Evolutionary conservation across 106 monocot species (phyloP).

Genomic region (Dendrobium officinale): DNA sequence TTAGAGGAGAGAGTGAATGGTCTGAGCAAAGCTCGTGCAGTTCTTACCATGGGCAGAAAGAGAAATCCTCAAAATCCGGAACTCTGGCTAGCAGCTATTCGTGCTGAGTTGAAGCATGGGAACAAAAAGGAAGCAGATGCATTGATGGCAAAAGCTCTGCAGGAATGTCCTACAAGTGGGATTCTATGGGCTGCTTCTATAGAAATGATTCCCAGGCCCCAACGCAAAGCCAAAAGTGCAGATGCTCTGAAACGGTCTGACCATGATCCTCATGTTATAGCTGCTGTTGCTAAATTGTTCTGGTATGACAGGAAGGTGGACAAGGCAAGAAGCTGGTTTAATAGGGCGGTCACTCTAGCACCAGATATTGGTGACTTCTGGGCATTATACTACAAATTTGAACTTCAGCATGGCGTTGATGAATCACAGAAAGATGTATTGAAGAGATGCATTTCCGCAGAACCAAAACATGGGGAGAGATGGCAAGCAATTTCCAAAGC

Average conservation of each 20-base stretch:
- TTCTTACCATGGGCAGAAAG: conserved; percentile 79
- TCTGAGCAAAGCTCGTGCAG: conserved; percentile 81
- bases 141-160: conserved; percentile 90
- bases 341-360: conserved; percentile 80
- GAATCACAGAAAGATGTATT: conserved; percentile 83
- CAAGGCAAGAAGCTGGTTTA: conserved; percentile 89
- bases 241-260: conserved; percentile 85
- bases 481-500: conserved; percentile 85
- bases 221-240: conserved; percentile 69
- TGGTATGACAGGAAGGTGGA: conserved; percentile 96
- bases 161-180: conserved; percentile 89
- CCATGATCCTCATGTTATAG: conserved; percentile 88
- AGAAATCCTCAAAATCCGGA: conserved; percentile 81
- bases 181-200: conserved; percentile 90
- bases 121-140: conserved; percentile 80
- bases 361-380: conserved; percentile 97
- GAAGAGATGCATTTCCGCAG: conserved; percentile 72
- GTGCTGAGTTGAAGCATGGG: conserved; percentile 82
- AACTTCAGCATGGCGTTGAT: conserved; percentile 85
- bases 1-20: conserved; percentile 80
- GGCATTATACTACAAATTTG: conserved; percentile 90
- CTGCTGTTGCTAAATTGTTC: conserved; percentile 82
- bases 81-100: conserved; percentile 89
- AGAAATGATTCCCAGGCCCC: conserved; percentile 85
- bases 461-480: conserved; percentile 93